A percentile compares a stretch with the other conserved stretches of the same genome.
These are phyloP conservation scores for Backusella parvicylindrica DNA, from an alignment of 192 early-diverging fungal genomes.

Conservation along the genomic window DNA sequence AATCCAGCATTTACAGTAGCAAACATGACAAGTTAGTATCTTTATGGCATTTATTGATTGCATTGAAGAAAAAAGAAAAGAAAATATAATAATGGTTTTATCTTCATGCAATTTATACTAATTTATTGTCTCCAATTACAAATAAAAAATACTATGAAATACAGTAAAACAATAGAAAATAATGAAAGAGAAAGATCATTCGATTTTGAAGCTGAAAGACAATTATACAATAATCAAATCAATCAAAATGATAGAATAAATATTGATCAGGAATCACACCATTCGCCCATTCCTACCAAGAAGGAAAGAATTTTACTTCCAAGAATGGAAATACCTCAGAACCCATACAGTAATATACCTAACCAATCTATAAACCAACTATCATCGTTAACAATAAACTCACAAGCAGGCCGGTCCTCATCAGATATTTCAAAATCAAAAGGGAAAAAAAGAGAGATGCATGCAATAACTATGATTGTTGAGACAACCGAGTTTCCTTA, in stretches of 20 bases:
- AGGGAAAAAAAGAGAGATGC: constrained; percentile 54
- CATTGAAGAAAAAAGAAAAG: background rate
- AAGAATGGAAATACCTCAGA: background rate
- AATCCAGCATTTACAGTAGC: background rate
- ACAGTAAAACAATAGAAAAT: background rate
- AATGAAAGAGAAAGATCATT: background rate
- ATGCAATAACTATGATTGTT: constrained; percentile 52
- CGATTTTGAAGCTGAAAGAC: background rate
- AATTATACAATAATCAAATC: background rate
- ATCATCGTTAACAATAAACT: background rate
- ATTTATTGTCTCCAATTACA: background rate
- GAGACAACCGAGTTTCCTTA: constrained; percentile 38
- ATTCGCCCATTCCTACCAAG: background rate
- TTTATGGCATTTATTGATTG: background rate
- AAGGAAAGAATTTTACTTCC: background rate
- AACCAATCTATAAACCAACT: background rate
- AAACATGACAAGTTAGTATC: background rate
- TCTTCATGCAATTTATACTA: background rate
- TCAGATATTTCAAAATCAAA: constrained; percentile 17
- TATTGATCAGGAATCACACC: background rate
- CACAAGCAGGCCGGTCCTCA: background rate
- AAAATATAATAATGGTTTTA: background rate
- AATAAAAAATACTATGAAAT: background rate
- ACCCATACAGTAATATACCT: background rate
- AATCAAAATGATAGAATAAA: background rate